phyloP scores from a whole-genome alignment of 148 eudicot genomes.

The Polygonum aviculare region DNA sequence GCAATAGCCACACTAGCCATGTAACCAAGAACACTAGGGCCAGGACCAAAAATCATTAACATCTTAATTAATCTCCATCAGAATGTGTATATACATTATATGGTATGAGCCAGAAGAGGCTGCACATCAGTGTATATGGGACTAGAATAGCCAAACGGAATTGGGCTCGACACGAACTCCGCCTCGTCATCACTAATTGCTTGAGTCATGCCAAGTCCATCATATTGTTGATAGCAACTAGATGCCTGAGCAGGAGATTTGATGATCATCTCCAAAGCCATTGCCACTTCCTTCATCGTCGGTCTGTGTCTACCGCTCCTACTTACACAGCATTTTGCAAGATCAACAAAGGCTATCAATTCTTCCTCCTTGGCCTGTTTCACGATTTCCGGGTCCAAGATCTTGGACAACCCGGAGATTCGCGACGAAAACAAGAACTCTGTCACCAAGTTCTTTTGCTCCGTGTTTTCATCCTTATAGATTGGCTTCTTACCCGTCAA shows the following conservation, averaged over 20 bases:
- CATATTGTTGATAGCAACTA: not conserved
- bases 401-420: not conserved
- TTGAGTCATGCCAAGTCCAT: not conserved
- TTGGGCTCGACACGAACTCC: not conserved
- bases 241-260: not conserved
- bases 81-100: too few relatives aligned
- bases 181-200: not conserved
- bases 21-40: too few relatives aligned
- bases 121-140: not conserved
- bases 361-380: not conserved
- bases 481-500: not conserved
- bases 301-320: not conserved
- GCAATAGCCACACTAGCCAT: too few relatives aligned
- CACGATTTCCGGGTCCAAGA: not conserved
- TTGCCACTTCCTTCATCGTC: not conserved
- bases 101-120: not conserved
- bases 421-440: not conserved
- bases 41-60: too few relatives aligned
- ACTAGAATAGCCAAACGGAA: not conserved
- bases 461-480: not conserved
- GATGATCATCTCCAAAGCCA: not conserved
- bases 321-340: not conserved
- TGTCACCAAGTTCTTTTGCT: conserved; percentile 6
- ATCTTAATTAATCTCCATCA: too few relatives aligned
- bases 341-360: not conserved